phyloP scores from a whole-genome alignment of 495 filamentous ascomycete species.

The Penicillium macrosclerotiorum region DNA sequence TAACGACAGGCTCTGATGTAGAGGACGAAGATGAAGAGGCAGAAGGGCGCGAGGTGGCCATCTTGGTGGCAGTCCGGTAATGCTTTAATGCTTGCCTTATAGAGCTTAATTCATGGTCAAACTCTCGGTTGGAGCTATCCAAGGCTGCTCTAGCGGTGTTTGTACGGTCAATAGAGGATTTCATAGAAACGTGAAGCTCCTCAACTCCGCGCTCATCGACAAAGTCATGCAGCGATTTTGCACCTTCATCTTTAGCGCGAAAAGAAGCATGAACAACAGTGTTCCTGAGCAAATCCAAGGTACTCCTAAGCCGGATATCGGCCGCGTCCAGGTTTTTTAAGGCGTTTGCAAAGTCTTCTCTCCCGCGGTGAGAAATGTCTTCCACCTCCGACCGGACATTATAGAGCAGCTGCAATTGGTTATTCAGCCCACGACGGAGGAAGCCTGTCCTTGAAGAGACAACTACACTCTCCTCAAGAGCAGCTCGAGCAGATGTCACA shows the following conservation, averaged over 20 bases:
- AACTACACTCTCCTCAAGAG: conserved; percentile 77
- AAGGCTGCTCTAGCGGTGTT: conserved; percentile 55
- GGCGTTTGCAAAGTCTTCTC: conserved; percentile 59
- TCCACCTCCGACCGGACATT: conserved; percentile 63
- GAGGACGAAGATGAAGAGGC: conserved; percentile 40
- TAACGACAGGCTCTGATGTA: conserved; percentile 35
- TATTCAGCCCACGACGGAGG: conserved; percentile 66
- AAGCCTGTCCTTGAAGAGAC: conserved; percentile 76
- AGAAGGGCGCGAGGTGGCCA: conserved; percentile 41
- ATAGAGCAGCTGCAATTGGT: conserved; percentile 68
- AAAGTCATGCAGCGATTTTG: conserved; percentile 81
- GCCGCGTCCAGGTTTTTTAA: conserved; percentile 72
- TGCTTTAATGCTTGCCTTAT: conserved; percentile 58
- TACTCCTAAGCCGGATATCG: conserved; percentile 66
- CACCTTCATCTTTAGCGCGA: conserved; percentile 62
- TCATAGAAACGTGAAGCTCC: conserved; percentile 61
- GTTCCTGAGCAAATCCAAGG: conserved; percentile 64
- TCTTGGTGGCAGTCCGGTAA: conserved; percentile 38
- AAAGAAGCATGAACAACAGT: conserved; percentile 75
- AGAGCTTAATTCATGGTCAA: conserved; percentile 58
- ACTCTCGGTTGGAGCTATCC: conserved; percentile 43
- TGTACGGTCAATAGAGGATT: conserved; percentile 61
- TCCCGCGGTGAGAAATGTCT: conserved; percentile 48
- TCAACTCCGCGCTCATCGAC: conserved; percentile 80
- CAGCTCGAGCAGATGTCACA: conserved; percentile 68